Base-by-base conservation (phyloP, 2,329 filamentous ascomycete species). In the Cytospora paraplurivora region DNA sequence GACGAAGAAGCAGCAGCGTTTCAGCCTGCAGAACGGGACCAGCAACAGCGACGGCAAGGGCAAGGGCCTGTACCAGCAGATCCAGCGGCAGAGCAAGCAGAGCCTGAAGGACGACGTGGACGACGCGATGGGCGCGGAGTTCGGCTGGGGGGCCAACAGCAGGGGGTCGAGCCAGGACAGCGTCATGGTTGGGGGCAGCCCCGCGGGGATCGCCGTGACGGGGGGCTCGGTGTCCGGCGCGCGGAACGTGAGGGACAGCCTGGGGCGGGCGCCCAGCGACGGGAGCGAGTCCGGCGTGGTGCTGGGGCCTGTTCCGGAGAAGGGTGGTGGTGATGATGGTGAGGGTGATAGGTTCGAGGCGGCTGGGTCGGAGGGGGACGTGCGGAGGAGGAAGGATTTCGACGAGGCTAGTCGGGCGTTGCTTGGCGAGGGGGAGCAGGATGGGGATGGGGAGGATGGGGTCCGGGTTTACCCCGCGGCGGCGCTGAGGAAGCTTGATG, bases 71-170 rank as follows among this genome's bases (percentile, higher is more conserved):
- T n/a, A n/a, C n/a, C n/a, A n/a, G n/a, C n/a, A n/a, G n/a, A n/a
- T n/a, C n/a, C n/a, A n/a, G n/a, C n/a, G n/a, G n/a, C n/a, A n/a
- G n/a, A n/a, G n/a, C n/a, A n/a, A 62, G 27, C 51, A 66, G 32
- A 64, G 67, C 32, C 67, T 66, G 61, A 69, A 73, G 68, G 57
- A 60, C 35, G 65, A 68, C 66, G 58, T 77, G 27, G 74, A 77
- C 63, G 68, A 69, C 15, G 74, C 72, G n/a, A 68, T 77, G 37
- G 67, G 68, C 7, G 59, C 62, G 17, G 76, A 76, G 61, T 74
- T 77, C 47, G 73, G 74, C 12, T 77, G 74, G 74, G 67, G 68
- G 13, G 13, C 34, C 4, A 62, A 37, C 44, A 56, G 57, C 50
- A 64, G 64, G 60, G 57, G 33, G 63, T 71, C 27, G 64, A 65